Conservation (phyloP, 2,329 filamentous ascomycete species). For the Trichoderma aggressivum region DNA sequence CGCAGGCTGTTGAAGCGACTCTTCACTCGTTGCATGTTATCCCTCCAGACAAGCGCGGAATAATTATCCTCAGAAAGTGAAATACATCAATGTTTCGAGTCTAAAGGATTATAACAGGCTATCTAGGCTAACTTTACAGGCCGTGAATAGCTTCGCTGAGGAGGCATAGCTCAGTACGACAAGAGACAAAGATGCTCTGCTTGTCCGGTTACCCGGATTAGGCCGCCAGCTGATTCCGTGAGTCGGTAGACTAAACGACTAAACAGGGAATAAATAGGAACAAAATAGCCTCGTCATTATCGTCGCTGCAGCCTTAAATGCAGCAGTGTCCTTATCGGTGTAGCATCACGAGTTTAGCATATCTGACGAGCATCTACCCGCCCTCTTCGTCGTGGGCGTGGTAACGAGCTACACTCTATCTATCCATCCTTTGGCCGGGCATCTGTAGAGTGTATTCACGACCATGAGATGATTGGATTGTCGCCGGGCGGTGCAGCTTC, state of each 20-base stretch:
- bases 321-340: neutral
- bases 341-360: neutral
- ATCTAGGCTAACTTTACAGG: too few species aligned
- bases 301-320: neutral
- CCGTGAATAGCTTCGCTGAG: too few species aligned
- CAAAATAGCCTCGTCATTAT: neutral
- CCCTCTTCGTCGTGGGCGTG: neutral
- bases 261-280: neutral
- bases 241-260: neutral
- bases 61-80: neutral
- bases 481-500: neutral
- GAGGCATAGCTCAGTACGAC: neutral
- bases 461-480: neutral
- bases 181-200: neutral
- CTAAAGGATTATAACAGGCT: neutral
- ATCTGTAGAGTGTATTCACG: neutral
- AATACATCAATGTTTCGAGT: neutral
- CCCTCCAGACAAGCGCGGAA: neutral
- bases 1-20: neutral
- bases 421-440: neutral
- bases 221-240: neutral
- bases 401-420: neutral
- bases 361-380: neutral
- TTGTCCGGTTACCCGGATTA: neutral
- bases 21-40: neutral